Base-by-base conservation (phyloP, 176 grass and related monocot genomes). In the Tuctoria greenei region DNA sequence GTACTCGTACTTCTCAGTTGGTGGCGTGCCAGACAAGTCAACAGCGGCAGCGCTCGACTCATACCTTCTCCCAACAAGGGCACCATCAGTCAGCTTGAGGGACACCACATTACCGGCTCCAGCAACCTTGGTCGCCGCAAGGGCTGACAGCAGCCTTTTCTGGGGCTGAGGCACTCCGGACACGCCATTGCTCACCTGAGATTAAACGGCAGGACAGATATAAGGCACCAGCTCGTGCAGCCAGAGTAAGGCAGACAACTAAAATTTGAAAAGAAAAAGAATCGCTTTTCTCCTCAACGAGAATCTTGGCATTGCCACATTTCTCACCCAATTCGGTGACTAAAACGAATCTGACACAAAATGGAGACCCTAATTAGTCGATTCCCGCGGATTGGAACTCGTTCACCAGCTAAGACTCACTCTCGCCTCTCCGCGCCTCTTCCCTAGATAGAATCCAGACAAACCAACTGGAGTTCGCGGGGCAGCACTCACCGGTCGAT, bases 1-100 rank as follows among this genome's bases (percentile, higher is more conserved):
- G 34, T 99, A 99, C 80, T 99, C 91, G 0, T 82, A 84, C 70
- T 94, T 99, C 85, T 99, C 89, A 51, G 51, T 74, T 0, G 75
- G 72, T 2, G 66, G 68, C 0, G 35, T 62, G 21, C 84, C 73
- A 1, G 89, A 88, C 3, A 87, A 85, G 82, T 99, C 95, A 71
- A 81, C 83, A 21, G 89, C 79, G 0, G 95, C 79, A n/a, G 82
- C 72, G 21, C 79, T 95, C 6, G 91, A 95, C 51, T 95, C 95
- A 64, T 90, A 73, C 18, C 89, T 87, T 13, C 67, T 95, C 43
- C 69, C 76, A 11, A 83, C 26, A 64, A 87, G 60, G 51, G 79
- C 77, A 42, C 52, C 39, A 55, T 88, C 72, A 73, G 65, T 84
- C 73, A 79, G 52, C 55, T 83, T 90, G 70, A 60, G 51, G 15